These are phyloP conservation scores for Apophysomyces trapeziformis DNA, from an alignment of 371 early-diverging fungal species.

Conservation along the genomic window DNA sequence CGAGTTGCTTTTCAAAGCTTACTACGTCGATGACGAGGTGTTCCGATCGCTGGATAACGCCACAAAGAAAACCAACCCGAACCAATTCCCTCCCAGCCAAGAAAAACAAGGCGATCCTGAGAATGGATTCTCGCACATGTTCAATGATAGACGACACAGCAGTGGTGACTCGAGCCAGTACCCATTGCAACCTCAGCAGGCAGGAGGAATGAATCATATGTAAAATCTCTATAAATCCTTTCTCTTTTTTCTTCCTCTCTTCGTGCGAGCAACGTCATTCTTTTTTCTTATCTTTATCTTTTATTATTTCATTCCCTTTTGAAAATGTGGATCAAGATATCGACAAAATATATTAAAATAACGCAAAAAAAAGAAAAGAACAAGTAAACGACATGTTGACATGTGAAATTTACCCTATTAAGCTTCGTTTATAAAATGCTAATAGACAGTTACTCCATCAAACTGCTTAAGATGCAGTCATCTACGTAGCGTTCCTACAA, in stretches of 20 bases:
- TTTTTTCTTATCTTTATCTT: not conserved
- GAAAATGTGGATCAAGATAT: no score
- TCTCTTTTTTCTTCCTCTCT: not conserved
- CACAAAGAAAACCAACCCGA: slow-evolving; percentile 12
- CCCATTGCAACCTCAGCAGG: slow-evolving; percentile 2
- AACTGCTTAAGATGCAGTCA: no score
- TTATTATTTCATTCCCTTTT: not conserved
- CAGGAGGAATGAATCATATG: slow-evolving; percentile 2
- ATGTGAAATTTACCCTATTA: not conserved
- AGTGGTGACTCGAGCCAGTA: slow-evolving; percentile 7
- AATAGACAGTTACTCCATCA: not conserved
- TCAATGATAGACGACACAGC: slow-evolving; percentile 49
- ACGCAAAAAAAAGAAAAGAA: not conserved
- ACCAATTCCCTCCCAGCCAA: slow-evolving; percentile 11
- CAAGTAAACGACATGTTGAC: not conserved
- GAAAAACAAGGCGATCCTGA: slow-evolving; percentile 14
- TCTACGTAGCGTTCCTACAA: no score
- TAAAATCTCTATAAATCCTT: not conserved
- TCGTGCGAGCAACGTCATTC: no score
- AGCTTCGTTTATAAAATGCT: not conserved
- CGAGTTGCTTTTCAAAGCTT: slow-evolving; percentile 28
- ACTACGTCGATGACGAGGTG: slow-evolving; percentile 35
- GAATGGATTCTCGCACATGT: slow-evolving; percentile 48
- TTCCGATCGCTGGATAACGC: slow-evolving; percentile 50
- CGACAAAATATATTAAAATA: not conserved